Evolutionary conservation across 371 early-diverging fungal species (phyloP), one percentile per base, ranked within the genome.

Genomic region (Mortierella sp.): DNA sequence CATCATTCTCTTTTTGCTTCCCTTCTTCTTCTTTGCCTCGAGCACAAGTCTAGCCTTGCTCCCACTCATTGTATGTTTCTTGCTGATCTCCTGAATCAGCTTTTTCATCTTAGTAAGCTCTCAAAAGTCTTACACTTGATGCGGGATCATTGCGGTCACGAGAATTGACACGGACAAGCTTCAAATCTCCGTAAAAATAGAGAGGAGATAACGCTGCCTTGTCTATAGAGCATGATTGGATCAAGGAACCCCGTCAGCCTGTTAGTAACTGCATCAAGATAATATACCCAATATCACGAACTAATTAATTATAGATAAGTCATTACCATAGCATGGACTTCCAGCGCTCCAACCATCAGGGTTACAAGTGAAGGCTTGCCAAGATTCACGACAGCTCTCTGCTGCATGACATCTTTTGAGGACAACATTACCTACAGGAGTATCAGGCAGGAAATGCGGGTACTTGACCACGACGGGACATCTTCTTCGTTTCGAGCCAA

Each of bases 171-270:
- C 73, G 73, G 16, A 73, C 70, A 11, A 78, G 52, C 45, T 65
- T 58, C 20, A 78, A 35, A 51, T 78, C 78, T 47, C 78, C 70
- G 51, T 70, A 78, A 66, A 78, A 78, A 62, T 78, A 78, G 12
- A 70, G 59, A 24, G 70, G 78, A 0, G 78, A 73, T 20, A 73
- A 54, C 35, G 43, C 26, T 16, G 57, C 62, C 40, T 66, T 68
- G 35, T 51, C 78, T 78, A 32, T 10, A 39, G 37, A 57, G 26
- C 10, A 54, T 64, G 40, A 65, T 26, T 20, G 8, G 6, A 51
- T 28, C 39, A 40, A 60, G 45, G 45, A 37, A 28, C 30, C 22
- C 20, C 52, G n/a, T 22, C 10, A 52, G 24, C 52, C 11, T 52
- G 52, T 52, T 52, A 65, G 45, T 16, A 52, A 63, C 52, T 20